Base-by-base conservation (phyloP, 352 stramenopile genomes). In the Globisporangium alternatum region DNA sequence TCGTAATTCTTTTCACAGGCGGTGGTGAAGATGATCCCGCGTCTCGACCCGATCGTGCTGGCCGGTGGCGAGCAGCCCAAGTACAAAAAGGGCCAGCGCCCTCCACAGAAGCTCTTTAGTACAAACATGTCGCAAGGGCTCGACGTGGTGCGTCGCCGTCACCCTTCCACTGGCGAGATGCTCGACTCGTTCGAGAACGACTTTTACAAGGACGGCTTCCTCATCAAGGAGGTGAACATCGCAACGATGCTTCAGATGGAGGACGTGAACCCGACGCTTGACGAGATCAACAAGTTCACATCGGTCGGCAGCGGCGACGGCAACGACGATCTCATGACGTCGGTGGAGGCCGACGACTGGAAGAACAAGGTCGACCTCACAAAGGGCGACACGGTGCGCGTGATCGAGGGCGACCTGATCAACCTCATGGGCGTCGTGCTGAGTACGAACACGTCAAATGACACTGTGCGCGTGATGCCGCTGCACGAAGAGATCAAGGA, bases 401-500 rank as follows among this genome's bases (percentile, higher is more conserved):
- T 96, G 44, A 90, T 96, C 64, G 86, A 96, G 71, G 88, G 88
- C 28, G 88, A 96, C 59, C 61, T 96, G 21, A 73, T 95, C 41
- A 96, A 96, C 67, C 76, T 96, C n/a, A 94, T 96, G 88, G 88
- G 88, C 66, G 85, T 96, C 31, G 88, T 96, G 22, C 74, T 95
- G 12, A 93, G 83, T 65, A 95, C 85, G n/a, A 95, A 96, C 68
- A 91, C 83, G 44, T 76, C 81, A 35, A 96, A 95, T 55, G 86
- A 95, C 66, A 95, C 86, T 8, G 88, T 96, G 5, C 86, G 86
- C 35, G 88, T 96, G 31, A 96, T 96, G 86, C 88, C 88, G 13
- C 73, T 96, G 33, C 88, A 96, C 62, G 88, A 96, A 77, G 88
- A 96, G 64, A 96, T 96, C 66, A 96, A 95, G 65, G 88, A 96